phyloP scores from a whole-genome alignment of 1,139 yeast genomes.

The Candida buenavistaensis region DNA sequence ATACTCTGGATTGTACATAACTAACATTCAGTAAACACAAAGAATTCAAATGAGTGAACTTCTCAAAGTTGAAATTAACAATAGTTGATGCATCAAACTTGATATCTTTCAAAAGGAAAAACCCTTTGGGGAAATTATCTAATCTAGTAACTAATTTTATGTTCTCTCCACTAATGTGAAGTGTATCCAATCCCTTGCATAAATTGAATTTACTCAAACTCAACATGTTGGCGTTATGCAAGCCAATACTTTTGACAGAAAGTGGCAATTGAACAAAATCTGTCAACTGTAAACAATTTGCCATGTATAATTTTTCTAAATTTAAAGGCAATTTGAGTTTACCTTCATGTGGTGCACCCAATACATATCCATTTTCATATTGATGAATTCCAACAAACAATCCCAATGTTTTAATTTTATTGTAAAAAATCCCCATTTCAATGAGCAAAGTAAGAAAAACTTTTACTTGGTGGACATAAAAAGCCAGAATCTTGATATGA shows the following conservation, averaged over 20 bases:
- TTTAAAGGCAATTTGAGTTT: conserved; percentile 11
- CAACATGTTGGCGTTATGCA: conserved; percentile 11
- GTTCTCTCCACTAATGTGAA: conserved; percentile 11
- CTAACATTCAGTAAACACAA: conserved; percentile 13
- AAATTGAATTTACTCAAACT: conserved; percentile 15
- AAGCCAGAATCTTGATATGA: conserved; percentile 14
- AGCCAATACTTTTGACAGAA: conserved; percentile 10
- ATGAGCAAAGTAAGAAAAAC: conserved; percentile 8
- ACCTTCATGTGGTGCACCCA: conserved; percentile 6
- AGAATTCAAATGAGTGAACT: conserved; percentile 8
- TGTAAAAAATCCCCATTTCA: conserved; percentile 9
- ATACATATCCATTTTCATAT: conserved; percentile 12
- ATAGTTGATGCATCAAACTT: conserved; percentile 12
- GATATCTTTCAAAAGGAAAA: conserved; percentile 10
- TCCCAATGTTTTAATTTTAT: conserved; percentile 14
- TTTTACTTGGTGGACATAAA: conserved; percentile 11
- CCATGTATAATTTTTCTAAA: conserved; percentile 12
- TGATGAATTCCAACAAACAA: conserved; percentile 15
- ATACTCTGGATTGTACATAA: conserved; percentile 11
- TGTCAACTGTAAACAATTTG: conserved; percentile 12
- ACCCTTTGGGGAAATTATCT: conserved; percentile 13
- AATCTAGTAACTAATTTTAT: conserved; percentile 7
- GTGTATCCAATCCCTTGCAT: conserved; percentile 9
- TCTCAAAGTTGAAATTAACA: conserved; percentile 12
- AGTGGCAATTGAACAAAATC: conserved; percentile 14